Conservation (phyloP, 179 eudicot genomes). For the Beta lomatogona region DNA sequence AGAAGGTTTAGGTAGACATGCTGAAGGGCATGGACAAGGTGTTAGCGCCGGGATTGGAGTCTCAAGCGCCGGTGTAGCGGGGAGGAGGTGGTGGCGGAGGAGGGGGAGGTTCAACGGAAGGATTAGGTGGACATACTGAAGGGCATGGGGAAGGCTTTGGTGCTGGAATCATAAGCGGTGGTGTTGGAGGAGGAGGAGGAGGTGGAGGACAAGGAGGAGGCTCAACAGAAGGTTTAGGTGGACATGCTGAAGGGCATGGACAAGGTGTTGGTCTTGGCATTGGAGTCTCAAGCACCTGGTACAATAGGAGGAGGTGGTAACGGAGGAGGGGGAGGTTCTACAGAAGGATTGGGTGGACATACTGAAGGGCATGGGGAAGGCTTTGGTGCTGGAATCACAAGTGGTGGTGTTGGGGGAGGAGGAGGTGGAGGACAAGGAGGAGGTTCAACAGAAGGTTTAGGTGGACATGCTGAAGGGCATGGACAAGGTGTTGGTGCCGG, state of each 20-base stretch:
- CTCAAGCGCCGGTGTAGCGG: constrained; percentile 19
- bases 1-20: constrained; percentile 14
- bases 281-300: constrained; percentile 18
- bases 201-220: constrained; percentile 21
- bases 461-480: constrained; percentile 25
- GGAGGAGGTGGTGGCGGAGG: constrained; percentile 34
- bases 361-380: constrained; percentile 25
- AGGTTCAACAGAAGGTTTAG: not conserved
- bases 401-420: constrained; percentile 7
- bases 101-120: constrained; percentile 27
- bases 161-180: not conserved
- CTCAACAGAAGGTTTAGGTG: not conserved
- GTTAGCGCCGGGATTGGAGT: constrained; percentile 22
- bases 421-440: constrained; percentile 27
- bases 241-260: constrained; percentile 28
- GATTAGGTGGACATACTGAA: constrained; percentile 16
- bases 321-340: constrained; percentile 29
- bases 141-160: constrained; percentile 26
- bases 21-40: constrained; percentile 33
- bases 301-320: constrained; percentile 32
- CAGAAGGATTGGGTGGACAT: constrained; percentile 20
- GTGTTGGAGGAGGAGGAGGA: constrained; percentile 25
- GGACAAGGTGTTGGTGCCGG: constrained; percentile 35
- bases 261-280: constrained; percentile 29
- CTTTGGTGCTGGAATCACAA: constrained; percentile 7